These are phyloP conservation scores for Gonium pectorale DNA, from an alignment of 139 green algal genomes.

Conservation along the genomic window DNA sequence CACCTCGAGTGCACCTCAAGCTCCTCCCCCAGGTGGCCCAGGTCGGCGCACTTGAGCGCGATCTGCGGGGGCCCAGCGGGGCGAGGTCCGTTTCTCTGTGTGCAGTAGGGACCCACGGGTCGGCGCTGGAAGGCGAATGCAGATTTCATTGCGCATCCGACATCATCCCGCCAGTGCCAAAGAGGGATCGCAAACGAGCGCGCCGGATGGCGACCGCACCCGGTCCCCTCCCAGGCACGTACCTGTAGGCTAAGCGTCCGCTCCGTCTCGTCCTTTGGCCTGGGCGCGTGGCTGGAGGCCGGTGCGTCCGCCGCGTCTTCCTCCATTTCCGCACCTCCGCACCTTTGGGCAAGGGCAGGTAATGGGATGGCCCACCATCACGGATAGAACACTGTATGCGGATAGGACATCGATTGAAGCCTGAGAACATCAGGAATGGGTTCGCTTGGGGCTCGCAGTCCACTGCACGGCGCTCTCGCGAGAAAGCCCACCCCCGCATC, in stretches of 20 bases:
- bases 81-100: not conserved
- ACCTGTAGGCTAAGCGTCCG: constrained; percentile 6
- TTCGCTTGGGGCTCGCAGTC: too few species aligned
- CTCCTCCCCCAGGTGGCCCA: constrained; percentile 13
- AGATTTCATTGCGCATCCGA: too few species aligned
- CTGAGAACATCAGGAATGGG: not conserved
- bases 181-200: too few species aligned
- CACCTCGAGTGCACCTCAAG: constrained; percentile 14
- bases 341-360: not conserved
- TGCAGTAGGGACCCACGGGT: not conserved
- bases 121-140: too few species aligned
- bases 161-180: too few species aligned
- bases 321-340: not conserved
- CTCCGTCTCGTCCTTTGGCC: constrained; percentile 12
- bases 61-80: not conserved
- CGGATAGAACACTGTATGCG: not conserved
- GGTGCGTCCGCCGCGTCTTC: not conserved
- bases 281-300: not conserved
- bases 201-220: not conserved
- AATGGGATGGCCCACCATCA: not conserved
- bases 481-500: not conserved
- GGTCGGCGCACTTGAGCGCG: constrained; percentile 7
- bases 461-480: not conserved
- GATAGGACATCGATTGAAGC: not conserved
- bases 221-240: not conserved